Conservation (phyloP, 306 rosid species). For the Clitoria ternatea region DNA sequence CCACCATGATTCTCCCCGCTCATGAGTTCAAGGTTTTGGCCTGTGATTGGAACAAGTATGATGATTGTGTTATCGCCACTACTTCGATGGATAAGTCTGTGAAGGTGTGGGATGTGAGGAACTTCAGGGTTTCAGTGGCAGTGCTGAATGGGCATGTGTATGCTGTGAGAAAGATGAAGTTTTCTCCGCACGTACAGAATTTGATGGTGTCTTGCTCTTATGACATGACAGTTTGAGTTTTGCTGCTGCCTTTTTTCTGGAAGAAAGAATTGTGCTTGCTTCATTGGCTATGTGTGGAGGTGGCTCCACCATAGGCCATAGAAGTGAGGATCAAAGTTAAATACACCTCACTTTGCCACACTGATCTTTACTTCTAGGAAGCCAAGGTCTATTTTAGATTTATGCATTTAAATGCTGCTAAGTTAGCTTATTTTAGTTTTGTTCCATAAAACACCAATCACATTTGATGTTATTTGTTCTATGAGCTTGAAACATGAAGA, state of each 20-base stretch:
- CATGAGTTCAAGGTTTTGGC: slow-evolving; percentile 66
- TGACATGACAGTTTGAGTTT: slow-evolving; percentile 79
- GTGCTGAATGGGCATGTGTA: slow-evolving; percentile 75
- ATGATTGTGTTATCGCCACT: too few relatives aligned
- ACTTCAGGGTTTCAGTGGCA: slow-evolving; percentile 44
- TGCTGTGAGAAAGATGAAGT: slow-evolving; percentile 69
- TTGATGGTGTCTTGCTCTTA: slow-evolving; percentile 70
- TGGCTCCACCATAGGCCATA: slow-evolving; percentile 32
- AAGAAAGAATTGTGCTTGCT: neutral
- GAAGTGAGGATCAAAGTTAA: slow-evolving; percentile 32
- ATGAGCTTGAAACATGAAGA: neutral
- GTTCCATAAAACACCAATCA: neutral
- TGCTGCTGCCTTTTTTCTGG: neutral
- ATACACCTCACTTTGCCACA: slow-evolving; percentile 39
- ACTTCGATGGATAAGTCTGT: too few relatives aligned
- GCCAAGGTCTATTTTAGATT: slow-evolving; percentile 34
- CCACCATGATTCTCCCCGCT: slow-evolving; percentile 73
- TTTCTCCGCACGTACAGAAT: slow-evolving; percentile 66
- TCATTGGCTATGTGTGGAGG: slow-evolving; percentile 23
- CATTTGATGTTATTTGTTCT: neutral
- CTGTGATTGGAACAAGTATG: too few relatives aligned
- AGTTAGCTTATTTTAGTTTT: neutral
- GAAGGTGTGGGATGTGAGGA: too few relatives aligned
- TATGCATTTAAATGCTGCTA: neutral
- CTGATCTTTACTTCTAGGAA: slow-evolving; percentile 49